Conservation (phyloP, 1,284 basidiomycete species). For the Ceratobasidium sp. region DNA sequence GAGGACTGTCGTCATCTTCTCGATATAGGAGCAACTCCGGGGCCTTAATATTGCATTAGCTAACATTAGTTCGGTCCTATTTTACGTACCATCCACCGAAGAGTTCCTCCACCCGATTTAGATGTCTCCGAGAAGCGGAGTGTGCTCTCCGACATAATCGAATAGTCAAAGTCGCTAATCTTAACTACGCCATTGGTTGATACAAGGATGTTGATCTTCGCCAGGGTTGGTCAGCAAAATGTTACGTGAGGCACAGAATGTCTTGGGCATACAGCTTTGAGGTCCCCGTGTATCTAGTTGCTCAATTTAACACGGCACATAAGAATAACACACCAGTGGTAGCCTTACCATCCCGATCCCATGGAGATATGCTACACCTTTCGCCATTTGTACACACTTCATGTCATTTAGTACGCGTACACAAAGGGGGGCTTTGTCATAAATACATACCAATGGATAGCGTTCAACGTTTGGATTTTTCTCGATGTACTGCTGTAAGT, state of each 20-base stretch:
- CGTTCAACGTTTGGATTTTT: neutral
- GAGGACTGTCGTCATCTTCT: too few relatives aligned
- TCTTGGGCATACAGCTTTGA: constrained; percentile 18
- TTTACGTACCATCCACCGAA: neutral
- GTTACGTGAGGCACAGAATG: neutral
- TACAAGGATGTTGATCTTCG: neutral
- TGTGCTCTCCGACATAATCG: neutral
- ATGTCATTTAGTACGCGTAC: too few relatives aligned
- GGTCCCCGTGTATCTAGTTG: neutral
- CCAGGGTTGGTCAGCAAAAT: neutral
- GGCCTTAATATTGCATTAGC: too few relatives aligned
- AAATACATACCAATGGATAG: neutral
- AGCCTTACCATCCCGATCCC: neutral
- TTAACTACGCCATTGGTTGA: neutral
- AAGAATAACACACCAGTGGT: neutral
- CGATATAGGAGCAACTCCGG: too few relatives aligned
- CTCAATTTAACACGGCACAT: neutral
- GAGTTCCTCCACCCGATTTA: neutral
- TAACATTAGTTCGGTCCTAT: too few relatives aligned
- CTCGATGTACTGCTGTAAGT: neutral
- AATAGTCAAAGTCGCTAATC: constrained; percentile 1
- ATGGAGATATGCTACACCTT: constrained; percentile 1
- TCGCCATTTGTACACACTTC: constrained; percentile 3
- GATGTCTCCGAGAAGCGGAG: neutral
- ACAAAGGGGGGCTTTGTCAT: neutral